Conservation (phyloP, 1,284 basidiomycete genomes). For the Cutaneotrichosporon cutaneum region DNA sequence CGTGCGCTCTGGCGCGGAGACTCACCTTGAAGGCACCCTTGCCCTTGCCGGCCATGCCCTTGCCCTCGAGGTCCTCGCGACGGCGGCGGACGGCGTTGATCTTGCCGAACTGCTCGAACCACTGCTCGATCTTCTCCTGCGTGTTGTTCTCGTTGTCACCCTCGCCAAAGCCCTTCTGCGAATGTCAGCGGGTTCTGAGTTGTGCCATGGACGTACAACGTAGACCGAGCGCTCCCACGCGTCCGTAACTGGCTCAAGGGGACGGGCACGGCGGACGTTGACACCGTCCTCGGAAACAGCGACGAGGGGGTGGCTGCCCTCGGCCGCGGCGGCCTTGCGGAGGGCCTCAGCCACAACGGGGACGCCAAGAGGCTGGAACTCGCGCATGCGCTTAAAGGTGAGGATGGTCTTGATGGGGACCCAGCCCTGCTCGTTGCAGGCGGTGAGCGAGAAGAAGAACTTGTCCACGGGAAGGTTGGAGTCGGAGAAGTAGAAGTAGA, state of each 20-base stretch:
- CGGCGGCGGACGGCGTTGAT: constrained; percentile 79
- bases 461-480: constrained; percentile 96
- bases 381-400: constrained; percentile 95
- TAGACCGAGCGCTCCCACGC: constrained; percentile 78
- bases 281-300: constrained; percentile 68
- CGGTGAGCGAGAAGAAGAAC: constrained; percentile 92
- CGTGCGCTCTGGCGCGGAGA: constrained; percentile 6
- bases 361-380: constrained; percentile 62
- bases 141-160: constrained; percentile 60
- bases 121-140: constrained; percentile 76
- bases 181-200: neutral
- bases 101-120: constrained; percentile 77
- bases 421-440: constrained; percentile 77
- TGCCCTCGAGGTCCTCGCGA: constrained; percentile 61
- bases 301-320: constrained; percentile 61
- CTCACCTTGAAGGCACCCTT: constrained; percentile 76
- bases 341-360: constrained; percentile 69
- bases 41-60: constrained; percentile 59
- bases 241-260: constrained; percentile 63
- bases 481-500: constrained; percentile 97
- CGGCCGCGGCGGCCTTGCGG: constrained; percentile 51
- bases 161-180: constrained; percentile 84
- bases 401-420: constrained; percentile 82
- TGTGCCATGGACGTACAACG: constrained; percentile 63
- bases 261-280: constrained; percentile 70